These are phyloP conservation scores for Corynascus novoguineensis DNA, from an alignment of 495 filamentous ascomycete species.

Conservation along the genomic window DNA sequence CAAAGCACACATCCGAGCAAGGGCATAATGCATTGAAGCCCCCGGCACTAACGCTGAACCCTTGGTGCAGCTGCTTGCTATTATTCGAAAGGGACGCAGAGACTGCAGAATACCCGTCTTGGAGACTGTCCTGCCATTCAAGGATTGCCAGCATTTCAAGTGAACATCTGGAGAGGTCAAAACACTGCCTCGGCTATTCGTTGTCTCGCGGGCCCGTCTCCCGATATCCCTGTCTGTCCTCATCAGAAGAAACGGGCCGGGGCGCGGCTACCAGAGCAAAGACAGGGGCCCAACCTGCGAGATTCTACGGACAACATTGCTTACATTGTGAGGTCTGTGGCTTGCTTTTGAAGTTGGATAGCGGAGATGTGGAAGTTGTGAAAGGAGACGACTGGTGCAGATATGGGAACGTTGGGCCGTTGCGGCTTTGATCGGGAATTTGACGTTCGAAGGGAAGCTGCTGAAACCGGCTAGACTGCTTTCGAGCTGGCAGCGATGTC, in stretches of 20 bases:
- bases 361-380: background rate
- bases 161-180: background rate
- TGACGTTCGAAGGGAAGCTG: background rate
- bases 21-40: background rate
- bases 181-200: slow-evolving; percentile 14
- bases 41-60: background rate
- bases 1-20: background rate
- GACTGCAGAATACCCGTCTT: background rate
- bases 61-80: background rate
- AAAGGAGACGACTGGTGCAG: background rate
- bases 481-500: slow-evolving; percentile 23
- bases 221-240: slow-evolving; percentile 1
- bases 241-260: background rate
- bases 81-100: background rate
- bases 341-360: background rate
- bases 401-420: slow-evolving; percentile 1
- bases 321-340: too few species aligned
- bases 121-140: background rate
- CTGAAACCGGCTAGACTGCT: slow-evolving; percentile 21
- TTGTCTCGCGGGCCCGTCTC: slow-evolving; percentile 3
- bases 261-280: background rate
- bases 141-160: background rate
- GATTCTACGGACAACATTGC: background rate
- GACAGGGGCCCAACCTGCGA: background rate
- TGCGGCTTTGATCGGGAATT: slow-evolving; percentile 15